A percentile compares a stretch with the other conserved stretches of the same genome.
These are phyloP conservation scores for Calonectria pseudoreteaudii DNA, from an alignment of 2,329 filamentous ascomycete genomes.

Conservation along the genomic window DNA sequence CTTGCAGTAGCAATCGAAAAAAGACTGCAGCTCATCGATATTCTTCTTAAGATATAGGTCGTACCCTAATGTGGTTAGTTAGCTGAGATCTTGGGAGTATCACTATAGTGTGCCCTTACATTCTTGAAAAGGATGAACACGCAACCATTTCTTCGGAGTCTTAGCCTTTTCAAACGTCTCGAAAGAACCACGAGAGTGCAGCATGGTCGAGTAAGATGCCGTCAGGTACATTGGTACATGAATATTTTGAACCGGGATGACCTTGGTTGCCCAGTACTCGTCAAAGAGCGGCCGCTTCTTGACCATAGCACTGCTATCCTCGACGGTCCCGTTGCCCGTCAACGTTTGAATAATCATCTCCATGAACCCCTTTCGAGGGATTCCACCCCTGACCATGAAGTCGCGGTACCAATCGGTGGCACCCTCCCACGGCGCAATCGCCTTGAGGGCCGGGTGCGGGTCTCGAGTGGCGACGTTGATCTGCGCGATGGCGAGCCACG, in stretches of 20 bases:
- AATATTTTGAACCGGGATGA: background rate
- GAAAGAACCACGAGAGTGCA: background rate
- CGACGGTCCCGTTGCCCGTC: background rate
- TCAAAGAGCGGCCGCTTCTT: background rate
- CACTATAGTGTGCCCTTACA: background rate
- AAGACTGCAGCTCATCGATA: background rate
- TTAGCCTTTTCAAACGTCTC: background rate
- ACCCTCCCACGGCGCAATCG: constrained; percentile 4
- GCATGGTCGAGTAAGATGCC: background rate
- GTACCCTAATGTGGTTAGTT: background rate
- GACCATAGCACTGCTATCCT: background rate
- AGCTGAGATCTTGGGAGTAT: background rate
- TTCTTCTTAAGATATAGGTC: background rate
- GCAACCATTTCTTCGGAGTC: background rate
- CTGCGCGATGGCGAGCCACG: constrained; percentile 6
- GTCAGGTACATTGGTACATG: constrained; percentile 1
- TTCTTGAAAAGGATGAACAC: background rate
- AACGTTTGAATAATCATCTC: background rate
- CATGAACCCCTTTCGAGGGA: background rate
- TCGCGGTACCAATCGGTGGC: background rate
- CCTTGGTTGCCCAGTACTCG: constrained; percentile 7
- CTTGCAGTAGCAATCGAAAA: background rate
- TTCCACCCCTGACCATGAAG: background rate
- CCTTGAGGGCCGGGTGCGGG: constrained; percentile 2
- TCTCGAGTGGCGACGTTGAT: background rate